Base-by-base conservation (phyloP, 2,329 filamentous ascomycete genomes). In the Ophiosphaerella narmari region DNA sequence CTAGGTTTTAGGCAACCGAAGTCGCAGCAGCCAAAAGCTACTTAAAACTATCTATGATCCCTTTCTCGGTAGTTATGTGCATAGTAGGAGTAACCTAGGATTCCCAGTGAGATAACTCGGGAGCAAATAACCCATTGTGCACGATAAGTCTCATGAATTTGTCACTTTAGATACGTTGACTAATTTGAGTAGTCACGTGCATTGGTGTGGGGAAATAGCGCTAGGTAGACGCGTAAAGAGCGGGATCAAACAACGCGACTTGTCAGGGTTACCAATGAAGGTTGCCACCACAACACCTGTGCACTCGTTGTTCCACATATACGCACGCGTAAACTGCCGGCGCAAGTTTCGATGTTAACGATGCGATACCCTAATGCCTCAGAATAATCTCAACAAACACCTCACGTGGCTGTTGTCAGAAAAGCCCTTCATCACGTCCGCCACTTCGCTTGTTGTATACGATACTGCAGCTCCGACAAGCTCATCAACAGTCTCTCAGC, bases 341-440 rank as follows among this genome's bases (percentile, higher is more conserved):
- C 66, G 66, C 48, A 37, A 55, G 55, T 49, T 39, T 39, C 21
- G 5, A 40, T n/a, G 12, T 44, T 24, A 42, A 68, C 43, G 43
- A 68, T 69, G 69, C 60, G 54, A 60, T 60, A 53, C 59, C 59
- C 65, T 66, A 46, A 80, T 80, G 78, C 78, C 78, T 72, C 60
- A 65, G 59, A 73, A 80, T 65, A 81, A 81, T 57, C 67, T 80
- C 54, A 68, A 63, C 52, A 72, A 74, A 63, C 78, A 81, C 58
- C 68, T 81, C 54, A 69, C 70, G 54, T 81, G 78, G 78, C 70
- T 81, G 65, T 63, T 78, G 48, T 64, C 62, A 55, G 69, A 70
- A 52, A 78, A 75, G 62, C 76, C 78, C 36, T 76, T 76, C 56
- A 52, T 79, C 40, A 76, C 77, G n/a, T 60, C 67, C 37, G 59